Percentiles rank a stretch among this genome's conserved stretches.
Evolutionary conservation across 345 rosid genomes (phyloP).

Genomic region (Aquilaria yunnanensis): DNA sequence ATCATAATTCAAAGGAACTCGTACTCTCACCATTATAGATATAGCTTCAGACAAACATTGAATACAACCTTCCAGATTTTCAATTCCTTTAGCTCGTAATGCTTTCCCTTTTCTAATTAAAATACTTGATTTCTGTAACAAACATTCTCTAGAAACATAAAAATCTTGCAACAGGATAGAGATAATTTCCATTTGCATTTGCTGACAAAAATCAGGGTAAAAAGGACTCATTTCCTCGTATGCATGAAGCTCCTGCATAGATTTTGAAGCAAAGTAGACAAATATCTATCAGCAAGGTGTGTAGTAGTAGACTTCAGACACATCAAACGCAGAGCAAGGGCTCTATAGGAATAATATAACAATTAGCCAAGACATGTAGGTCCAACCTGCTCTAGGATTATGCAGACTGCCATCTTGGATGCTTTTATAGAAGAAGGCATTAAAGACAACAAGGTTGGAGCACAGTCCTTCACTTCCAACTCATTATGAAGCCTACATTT

Average conservation of each 20-base stretch:
- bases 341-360: neutral
- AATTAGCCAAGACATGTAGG: slow-evolving; percentile 3
- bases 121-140: slow-evolving; percentile 46
- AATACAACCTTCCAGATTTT: slow-evolving; percentile 46
- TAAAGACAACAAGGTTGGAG: slow-evolving; percentile 42
- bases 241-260: slow-evolving; percentile 64
- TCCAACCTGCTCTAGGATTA: slow-evolving; percentile 79
- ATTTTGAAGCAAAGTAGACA: slow-evolving; percentile 12
- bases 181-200: slow-evolving; percentile 43
- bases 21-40: slow-evolving; percentile 41
- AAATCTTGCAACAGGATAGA: slow-evolving; percentile 52
- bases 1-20: neutral
- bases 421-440: slow-evolving; percentile 40
- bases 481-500: slow-evolving; percentile 36
- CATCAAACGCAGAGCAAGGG: too few species aligned
- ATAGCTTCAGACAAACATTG: slow-evolving; percentile 66
- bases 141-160: slow-evolving; percentile 27
- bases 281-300: slow-evolving; percentile 1
- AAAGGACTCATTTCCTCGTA: slow-evolving; percentile 45
- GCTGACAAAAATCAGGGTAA: slow-evolving; percentile 49
- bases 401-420: slow-evolving; percentile 39
- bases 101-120: slow-evolving; percentile 57
- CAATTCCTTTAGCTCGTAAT: slow-evolving; percentile 45
- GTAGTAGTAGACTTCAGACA: too few species aligned
- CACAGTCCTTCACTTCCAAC: slow-evolving; percentile 24